These are phyloP conservation scores for Curvularia sp. DNA, from an alignment of 2,329 filamentous ascomycete species.

Conservation along the genomic window DNA sequence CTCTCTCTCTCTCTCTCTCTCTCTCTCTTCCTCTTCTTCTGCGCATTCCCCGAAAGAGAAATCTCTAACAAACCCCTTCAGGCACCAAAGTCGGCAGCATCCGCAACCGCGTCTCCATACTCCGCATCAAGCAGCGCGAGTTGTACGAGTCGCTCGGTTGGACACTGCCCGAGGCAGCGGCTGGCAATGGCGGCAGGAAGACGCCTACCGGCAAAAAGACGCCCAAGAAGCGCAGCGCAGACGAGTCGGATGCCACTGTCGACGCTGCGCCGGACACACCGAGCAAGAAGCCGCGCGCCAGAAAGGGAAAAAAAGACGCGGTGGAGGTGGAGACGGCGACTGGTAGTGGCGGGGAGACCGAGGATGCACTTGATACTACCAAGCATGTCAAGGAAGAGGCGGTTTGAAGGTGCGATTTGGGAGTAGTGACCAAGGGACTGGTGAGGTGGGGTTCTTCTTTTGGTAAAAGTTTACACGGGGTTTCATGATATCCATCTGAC, in stretches of 20 bases:
- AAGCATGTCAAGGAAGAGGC: slow-evolving; percentile 14
- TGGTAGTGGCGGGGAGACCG: slow-evolving; percentile 1
- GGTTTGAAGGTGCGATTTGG: not conserved
- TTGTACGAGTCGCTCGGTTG: slow-evolving; percentile 27
- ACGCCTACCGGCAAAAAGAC: slow-evolving; percentile 1
- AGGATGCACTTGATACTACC: not conserved
- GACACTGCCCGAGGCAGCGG: slow-evolving; percentile 19
- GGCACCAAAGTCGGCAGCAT: slow-evolving; percentile 21
- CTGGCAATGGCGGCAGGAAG: slow-evolving; percentile 8
- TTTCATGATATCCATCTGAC: too few species aligned
- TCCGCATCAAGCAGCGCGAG: slow-evolving; percentile 22
- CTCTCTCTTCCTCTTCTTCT: not conserved
- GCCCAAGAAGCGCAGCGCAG: slow-evolving; percentile 5
- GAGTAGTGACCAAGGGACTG: not conserved
- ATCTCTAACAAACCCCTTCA: too few species aligned
- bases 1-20: not conserved
- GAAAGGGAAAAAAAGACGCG: slow-evolving; percentile 16
- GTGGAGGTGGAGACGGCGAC: slow-evolving; percentile 3
- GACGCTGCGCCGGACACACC: slow-evolving; percentile 10
- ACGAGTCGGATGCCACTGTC: slow-evolving; percentile 1
- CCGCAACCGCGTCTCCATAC: slow-evolving; percentile 25
- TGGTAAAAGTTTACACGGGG: not conserved
- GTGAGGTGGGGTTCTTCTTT: not conserved
- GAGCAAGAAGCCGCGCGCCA: slow-evolving; percentile 23
- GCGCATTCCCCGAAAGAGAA: too few species aligned